These are phyloP conservation scores for Russula olivacea DNA, from an alignment of 768 basidiomycete species.

Conservation along the genomic window DNA sequence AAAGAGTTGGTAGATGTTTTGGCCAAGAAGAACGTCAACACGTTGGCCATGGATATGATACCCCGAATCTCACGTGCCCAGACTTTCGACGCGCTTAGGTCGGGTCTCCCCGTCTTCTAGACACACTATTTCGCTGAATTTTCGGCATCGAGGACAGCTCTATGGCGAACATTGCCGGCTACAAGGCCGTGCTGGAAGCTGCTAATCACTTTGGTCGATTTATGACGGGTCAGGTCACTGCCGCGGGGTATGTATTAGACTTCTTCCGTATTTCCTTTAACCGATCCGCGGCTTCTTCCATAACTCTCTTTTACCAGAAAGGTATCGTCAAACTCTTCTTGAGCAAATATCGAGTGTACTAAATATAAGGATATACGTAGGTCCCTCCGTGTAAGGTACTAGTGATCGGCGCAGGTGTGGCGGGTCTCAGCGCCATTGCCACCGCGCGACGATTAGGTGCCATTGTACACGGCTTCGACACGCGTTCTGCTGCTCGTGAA, in stretches of 20 bases:
- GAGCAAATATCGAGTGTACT: neutral
- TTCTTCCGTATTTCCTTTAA: conserved; percentile 10
- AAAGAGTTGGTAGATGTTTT: conserved; percentile 64
- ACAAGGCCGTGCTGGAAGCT: conserved; percentile 87
- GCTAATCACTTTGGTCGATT: conserved; percentile 87
- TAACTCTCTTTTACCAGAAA: conserved; percentile 34
- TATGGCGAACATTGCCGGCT: conserved; percentile 93
- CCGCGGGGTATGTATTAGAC: conserved; percentile 61
- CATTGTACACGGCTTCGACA: conserved; percentile 85
- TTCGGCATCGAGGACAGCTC: conserved; percentile 45
- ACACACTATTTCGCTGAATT: neutral
- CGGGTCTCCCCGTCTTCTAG: conserved; percentile 14
- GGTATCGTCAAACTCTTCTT: conserved; percentile 30
- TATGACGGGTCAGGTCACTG: conserved; percentile 86
- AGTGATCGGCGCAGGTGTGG: conserved; percentile 85
- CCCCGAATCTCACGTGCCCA: conserved; percentile 88
- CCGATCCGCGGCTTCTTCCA: neutral
- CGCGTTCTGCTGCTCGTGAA: conserved; percentile 77
- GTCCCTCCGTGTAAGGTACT: conserved; percentile 84
- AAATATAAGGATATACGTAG: conserved; percentile 34
- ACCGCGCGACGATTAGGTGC: conserved; percentile 82
- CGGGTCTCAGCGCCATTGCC: conserved; percentile 81
- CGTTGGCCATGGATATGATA: conserved; percentile 90
- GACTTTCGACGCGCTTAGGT: conserved; percentile 86
- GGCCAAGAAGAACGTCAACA: conserved; percentile 58